Evolutionary conservation across 495 filamentous ascomycete genomes (phyloP).

Genomic region (Gamarada debralockiae): DNA sequence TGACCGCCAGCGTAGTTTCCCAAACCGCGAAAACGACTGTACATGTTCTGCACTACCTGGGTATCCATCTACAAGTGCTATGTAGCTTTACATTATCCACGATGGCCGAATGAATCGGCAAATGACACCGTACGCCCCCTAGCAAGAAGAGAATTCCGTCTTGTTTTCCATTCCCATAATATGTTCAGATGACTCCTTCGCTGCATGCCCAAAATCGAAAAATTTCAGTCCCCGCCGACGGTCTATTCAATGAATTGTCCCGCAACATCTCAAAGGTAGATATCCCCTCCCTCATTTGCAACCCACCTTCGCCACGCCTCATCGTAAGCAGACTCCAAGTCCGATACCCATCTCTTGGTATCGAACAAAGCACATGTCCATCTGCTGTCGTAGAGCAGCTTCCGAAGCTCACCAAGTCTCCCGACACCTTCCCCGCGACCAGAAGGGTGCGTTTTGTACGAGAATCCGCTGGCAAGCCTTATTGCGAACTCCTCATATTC

Average conservation of each 20-base stretch:
- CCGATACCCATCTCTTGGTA: constrained; percentile 85
- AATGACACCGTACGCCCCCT: constrained; percentile 5
- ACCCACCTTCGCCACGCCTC: constrained; percentile 89
- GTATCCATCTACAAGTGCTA: constrained; percentile 10
- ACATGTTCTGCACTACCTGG: not conserved
- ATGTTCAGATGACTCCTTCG: constrained; percentile 17
- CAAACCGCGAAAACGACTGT: not conserved
- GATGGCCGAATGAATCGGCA: not conserved
- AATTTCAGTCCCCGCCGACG: not conserved
- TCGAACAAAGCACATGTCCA: constrained; percentile 87
- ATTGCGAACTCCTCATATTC: constrained; percentile 81
- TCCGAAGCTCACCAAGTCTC: constrained; percentile 69
- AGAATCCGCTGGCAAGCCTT: constrained; percentile 61
- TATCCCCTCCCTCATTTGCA: constrained; percentile 82
- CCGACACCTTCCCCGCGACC: constrained; percentile 56
- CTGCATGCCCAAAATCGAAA: constrained; percentile 10
- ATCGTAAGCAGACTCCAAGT: constrained; percentile 86
- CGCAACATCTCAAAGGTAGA: constrained; percentile 49
- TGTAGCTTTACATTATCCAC: constrained; percentile 13
- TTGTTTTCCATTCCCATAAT: not conserved
- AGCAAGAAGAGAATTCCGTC: not conserved
- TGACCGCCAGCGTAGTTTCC: not conserved
- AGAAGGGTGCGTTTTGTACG: constrained; percentile 47
- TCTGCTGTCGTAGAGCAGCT: constrained; percentile 74
- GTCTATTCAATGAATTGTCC: not conserved